These are phyloP conservation scores for Suhomyces xylopsoci DNA, from an alignment of 805 yeast species.

Conservation along the genomic window DNA sequence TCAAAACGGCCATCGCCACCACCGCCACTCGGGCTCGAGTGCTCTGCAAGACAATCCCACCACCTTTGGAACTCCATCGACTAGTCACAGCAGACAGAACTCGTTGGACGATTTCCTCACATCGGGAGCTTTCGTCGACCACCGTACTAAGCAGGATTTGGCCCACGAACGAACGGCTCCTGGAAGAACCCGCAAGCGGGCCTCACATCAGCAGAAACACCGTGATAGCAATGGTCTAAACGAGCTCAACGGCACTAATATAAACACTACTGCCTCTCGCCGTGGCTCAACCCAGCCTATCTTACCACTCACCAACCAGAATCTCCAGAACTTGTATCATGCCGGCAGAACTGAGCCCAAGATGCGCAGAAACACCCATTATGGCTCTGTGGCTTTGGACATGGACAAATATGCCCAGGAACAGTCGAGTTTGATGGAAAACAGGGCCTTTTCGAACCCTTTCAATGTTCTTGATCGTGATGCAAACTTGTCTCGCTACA, in stretches of 20 bases:
- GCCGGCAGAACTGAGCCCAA: neutral
- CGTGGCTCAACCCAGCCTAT: slow-evolving; percentile 1
- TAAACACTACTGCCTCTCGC: neutral
- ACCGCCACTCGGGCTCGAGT: neutral
- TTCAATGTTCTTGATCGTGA: slow-evolving; percentile 7
- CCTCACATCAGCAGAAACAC: neutral
- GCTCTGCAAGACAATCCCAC: neutral
- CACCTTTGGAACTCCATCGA: neutral
- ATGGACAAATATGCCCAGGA: slow-evolving; percentile 39
- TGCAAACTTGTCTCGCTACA: slow-evolving; percentile 6
- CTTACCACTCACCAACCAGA: slow-evolving; percentile 38
- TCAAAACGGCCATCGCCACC: neutral
- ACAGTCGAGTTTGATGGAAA: slow-evolving; percentile 20
- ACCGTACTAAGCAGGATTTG: slow-evolving; percentile 24
- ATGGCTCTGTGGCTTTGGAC: slow-evolving; percentile 32
- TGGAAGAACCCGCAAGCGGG: slow-evolving; percentile 24
- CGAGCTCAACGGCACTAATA: neutral
- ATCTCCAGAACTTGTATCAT: slow-evolving; percentile 27
- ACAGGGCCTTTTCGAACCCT: slow-evolving; percentile 11
- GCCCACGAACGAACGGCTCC: slow-evolving; percentile 28
- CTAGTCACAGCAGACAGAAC: slow-evolving; percentile 2
- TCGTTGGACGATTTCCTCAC: slow-evolving; percentile 5
- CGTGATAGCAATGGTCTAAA: neutral
- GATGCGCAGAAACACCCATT: slow-evolving; percentile 7
- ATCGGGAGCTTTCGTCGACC: slow-evolving; percentile 28